These are phyloP conservation scores for Encephalitozoon romaleae DNA, from an alignment of 371 early-diverging fungal species.

Conservation along the genomic window DNA sequence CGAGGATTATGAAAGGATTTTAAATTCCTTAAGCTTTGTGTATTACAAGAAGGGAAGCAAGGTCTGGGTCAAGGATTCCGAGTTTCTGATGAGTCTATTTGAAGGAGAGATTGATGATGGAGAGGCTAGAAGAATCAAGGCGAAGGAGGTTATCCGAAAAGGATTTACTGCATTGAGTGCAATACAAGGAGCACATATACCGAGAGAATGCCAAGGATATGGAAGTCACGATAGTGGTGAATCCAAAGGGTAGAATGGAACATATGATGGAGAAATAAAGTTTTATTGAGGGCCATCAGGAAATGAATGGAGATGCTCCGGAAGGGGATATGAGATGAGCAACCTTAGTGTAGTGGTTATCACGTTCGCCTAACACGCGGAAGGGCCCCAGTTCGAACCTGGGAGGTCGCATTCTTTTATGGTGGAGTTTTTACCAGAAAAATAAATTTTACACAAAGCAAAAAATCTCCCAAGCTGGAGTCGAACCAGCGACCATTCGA, in stretches of 20 bases:
- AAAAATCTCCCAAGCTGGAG: slow-evolving; percentile 62
- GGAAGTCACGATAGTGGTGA: not conserved
- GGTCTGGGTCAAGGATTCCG: not conserved
- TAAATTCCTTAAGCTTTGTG: slow-evolving; percentile 14
- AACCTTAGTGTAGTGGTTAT: slow-evolving; percentile 82
- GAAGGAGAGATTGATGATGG: slow-evolving; percentile 20
- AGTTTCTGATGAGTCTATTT: slow-evolving; percentile 12
- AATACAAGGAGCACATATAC: slow-evolving; percentile 9
- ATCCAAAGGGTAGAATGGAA: too few species aligned
- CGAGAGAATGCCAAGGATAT: not conserved
- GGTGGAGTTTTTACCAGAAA: not conserved
- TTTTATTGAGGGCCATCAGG: not conserved
- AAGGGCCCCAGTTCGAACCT: slow-evolving; percentile 72
- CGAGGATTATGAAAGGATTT: slow-evolving; percentile 25
- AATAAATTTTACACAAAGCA: not conserved
- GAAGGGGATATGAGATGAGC: too few species aligned
- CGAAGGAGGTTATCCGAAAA: not conserved
- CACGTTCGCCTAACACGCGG: slow-evolving; percentile 80
- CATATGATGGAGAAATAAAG: not conserved
- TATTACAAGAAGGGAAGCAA: slow-evolving; percentile 7
- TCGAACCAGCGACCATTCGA: slow-evolving; percentile 61
- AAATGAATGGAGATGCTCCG: too few species aligned
- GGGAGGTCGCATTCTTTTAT: slow-evolving; percentile 63
- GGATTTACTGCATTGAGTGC: not conserved
- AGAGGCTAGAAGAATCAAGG: not conserved